A percentile compares a stretch with the other conserved stretches of the same genome.
phyloP scores from a whole-genome alignment of 1,284 basidiomycete genomes.

The Mycena citricolor region DNA sequence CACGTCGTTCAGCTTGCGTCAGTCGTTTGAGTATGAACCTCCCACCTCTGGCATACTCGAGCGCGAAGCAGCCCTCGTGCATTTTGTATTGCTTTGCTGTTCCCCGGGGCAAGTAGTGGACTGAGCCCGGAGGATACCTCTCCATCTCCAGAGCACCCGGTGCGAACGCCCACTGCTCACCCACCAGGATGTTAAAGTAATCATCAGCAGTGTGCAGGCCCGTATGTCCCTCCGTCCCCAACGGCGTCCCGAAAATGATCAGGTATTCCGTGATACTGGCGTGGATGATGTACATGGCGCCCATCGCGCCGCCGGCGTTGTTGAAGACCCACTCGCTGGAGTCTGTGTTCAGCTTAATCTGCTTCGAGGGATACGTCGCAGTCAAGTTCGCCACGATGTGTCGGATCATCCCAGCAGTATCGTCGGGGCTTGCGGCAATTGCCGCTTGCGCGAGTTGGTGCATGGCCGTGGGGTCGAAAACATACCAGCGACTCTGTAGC shows the following conservation, averaged over 20 bases:
- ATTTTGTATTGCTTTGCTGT: slow-evolving; percentile 96
- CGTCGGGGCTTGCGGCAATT: slow-evolving; percentile 49
- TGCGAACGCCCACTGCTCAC: slow-evolving; percentile 89
- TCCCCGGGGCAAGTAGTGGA: slow-evolving; percentile 84
- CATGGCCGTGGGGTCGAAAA: slow-evolving; percentile 65
- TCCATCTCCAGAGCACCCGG: slow-evolving; percentile 84
- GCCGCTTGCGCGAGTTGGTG: slow-evolving; percentile 73
- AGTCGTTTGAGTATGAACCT: too few relatives aligned
- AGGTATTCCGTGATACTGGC: slow-evolving; percentile 93
- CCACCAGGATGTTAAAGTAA: slow-evolving; percentile 94
- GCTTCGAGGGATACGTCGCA: slow-evolving; percentile 56
- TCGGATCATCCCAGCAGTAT: slow-evolving; percentile 69
- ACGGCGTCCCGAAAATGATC: slow-evolving; percentile 92
- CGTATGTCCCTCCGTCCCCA: slow-evolving; percentile 95
- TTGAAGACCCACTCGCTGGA: slow-evolving; percentile 91
- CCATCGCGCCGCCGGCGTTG: slow-evolving; percentile 99
- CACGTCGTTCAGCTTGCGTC: too few relatives aligned
- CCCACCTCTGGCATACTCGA: slow-evolving; percentile 91
- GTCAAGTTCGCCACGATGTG: slow-evolving; percentile 79
- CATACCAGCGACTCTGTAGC: slow-evolving; percentile 59
- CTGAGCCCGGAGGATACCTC: slow-evolving; percentile 79
- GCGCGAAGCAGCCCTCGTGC: slow-evolving; percentile 91
- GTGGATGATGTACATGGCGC: slow-evolving; percentile 96
- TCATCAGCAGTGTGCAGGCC: slow-evolving; percentile 96
- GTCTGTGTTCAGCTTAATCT: slow-evolving; percentile 63